Conservation (phyloP, 129 eudicot species). For the Centrapalus pauciflorus region DNA sequence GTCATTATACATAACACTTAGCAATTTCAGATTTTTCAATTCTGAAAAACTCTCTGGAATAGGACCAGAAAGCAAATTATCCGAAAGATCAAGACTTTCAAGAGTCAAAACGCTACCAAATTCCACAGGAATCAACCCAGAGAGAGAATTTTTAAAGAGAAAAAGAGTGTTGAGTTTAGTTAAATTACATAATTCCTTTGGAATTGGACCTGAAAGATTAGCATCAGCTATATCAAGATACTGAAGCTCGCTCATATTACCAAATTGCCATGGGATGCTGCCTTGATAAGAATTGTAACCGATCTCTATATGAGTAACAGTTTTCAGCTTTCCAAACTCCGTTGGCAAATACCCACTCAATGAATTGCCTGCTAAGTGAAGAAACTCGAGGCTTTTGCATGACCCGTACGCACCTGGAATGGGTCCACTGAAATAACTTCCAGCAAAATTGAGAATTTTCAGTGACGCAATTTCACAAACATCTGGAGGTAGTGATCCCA, state of each 20-base stretch:
- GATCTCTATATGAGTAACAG: constrained; percentile 84
- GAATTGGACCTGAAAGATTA: constrained; percentile 74
- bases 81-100: constrained; percentile 90
- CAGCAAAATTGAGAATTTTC: constrained; percentile 73
- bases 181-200: constrained; percentile 53
- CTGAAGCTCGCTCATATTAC: constrained; percentile 72
- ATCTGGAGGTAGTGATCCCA: constrained; percentile 71
- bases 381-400: constrained; percentile 57
- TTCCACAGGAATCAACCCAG: constrained; percentile 59
- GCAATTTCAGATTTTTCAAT: constrained; percentile 52
- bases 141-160: constrained; percentile 65
- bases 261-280: constrained; percentile 76
- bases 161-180: constrained; percentile 70
- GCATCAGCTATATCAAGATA: constrained; percentile 97
- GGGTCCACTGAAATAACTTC: constrained; percentile 88
- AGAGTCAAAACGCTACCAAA: constrained; percentile 46
- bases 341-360: constrained; percentile 63
- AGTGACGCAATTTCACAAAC: constrained; percentile 50
- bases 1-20: constrained; percentile 83
- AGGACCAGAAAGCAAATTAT: constrained; percentile 68
- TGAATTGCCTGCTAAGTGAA: constrained; percentile 84
- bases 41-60: constrained; percentile 74
- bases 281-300: constrained; percentile 80
- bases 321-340: constrained; percentile 59
- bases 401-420: constrained; percentile 72